Base-by-base conservation (phyloP, 2,329 filamentous ascomycete species). In the Paracoccidioides brasiliensis region DNA sequence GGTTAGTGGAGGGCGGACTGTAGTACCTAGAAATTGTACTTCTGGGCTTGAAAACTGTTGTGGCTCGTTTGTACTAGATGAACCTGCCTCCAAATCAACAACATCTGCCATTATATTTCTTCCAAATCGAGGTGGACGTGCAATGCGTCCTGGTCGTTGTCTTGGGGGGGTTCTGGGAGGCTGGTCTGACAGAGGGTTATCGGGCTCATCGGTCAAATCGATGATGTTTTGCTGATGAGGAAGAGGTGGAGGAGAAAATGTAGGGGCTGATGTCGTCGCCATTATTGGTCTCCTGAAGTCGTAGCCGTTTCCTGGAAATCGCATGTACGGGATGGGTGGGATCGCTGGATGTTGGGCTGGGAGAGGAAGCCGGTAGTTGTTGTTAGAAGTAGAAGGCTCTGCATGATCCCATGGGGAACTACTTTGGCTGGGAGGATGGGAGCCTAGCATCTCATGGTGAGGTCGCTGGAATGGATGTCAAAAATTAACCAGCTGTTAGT, bases 251-350 rank as follows among this genome's bases (percentile, higher is more conserved):
- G 55, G 54, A 4, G 54, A 53, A 42, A 66, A 63, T 35, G 69
- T 64, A 8, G 63, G 62, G 2, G 67, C 68, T 41, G 69, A 65
- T 55, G 70, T 68, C 52, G 74, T 70, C 3, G 68, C 72, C 67
- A 73, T 70, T 14, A 72, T 66, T 1, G 80, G 80, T 57, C 78
- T 71, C 57, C 80, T 71, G 58, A 72, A 78, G 59, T 82, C 80
- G 46, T 74, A 69, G 3, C 79, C 79, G 68, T 81, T 77, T n/a
- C 79, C 76, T 12, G 70, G 64, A 59, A 67, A 77, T 58, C 73
- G 69, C 57, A 64, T 61, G 45, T 62, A 64, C 63, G 69, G 67
- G 59, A 68, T 58, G 62, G 64, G 46, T 61, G 63, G 63, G 50
- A 57, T 68, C 4, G 58, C 60, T 55, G 59, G 62, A 53, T 57